Evolutionary conservation across 2,329 filamentous ascomycete genomes (phyloP).

Genomic region (Beauveria varroae): DNA sequence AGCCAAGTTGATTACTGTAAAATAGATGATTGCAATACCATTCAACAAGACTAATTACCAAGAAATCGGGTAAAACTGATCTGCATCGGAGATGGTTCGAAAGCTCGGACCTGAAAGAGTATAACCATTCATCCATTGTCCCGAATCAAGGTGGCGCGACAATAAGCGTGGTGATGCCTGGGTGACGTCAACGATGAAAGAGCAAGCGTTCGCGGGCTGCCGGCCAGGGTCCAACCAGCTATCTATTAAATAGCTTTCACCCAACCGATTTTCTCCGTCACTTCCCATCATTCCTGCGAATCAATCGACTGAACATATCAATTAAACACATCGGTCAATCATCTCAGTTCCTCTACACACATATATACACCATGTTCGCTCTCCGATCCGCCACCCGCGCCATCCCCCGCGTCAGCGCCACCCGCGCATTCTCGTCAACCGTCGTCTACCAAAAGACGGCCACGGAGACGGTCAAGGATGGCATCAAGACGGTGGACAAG

Average conservation of each 20-base stretch:
- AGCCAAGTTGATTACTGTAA: not conserved
- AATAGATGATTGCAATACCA: not conserved
- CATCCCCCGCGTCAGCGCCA: slow-evolving; percentile 30
- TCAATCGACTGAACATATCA: not conserved
- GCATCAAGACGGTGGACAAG: slow-evolving; percentile 51
- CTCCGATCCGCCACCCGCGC: slow-evolving; percentile 36
- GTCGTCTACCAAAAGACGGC: slow-evolving; percentile 38
- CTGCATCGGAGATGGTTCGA: not conserved
- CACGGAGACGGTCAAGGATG: slow-evolving; percentile 51
- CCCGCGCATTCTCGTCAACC: slow-evolving; percentile 45
- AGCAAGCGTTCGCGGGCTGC: not conserved
- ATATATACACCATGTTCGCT: slow-evolving; percentile 40
- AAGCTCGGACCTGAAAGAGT: not conserved
- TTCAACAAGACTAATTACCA: too few species aligned
- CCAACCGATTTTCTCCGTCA: not conserved
- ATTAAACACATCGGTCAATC: not conserved
- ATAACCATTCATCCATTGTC: not conserved
- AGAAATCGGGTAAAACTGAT: not conserved
- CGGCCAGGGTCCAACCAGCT: not conserved
- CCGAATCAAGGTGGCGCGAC: slow-evolving; percentile 1
- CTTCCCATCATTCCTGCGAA: slow-evolving; percentile 5
- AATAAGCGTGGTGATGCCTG: slow-evolving; percentile 1
- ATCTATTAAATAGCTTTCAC: not conserved
- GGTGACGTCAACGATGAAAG: slow-evolving; percentile 11
- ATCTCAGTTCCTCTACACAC: slow-evolving; percentile 5